Percentiles rank a stretch among this genome's conserved stretches.
Evolutionary conservation across 352 stramenopile genomes (phyloP).

Genomic region (Pelagophyceae sp.): DNA sequence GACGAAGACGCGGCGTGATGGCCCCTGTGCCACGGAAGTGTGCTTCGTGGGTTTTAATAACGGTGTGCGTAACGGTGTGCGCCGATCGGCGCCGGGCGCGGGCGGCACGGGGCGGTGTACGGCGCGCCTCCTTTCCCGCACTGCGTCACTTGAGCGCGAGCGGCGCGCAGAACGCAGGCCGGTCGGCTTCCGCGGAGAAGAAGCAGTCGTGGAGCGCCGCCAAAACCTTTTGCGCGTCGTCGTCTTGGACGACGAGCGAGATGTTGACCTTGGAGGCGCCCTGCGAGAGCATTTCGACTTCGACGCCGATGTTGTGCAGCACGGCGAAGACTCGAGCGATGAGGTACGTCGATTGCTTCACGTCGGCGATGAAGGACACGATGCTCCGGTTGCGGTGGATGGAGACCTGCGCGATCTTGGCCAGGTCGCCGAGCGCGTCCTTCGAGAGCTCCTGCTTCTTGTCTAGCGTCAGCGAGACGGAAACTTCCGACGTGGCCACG

Average conservation of each 20-base stretch:
- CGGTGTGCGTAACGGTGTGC: no score
- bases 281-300: slow-evolving; percentile 69
- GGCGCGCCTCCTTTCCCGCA: no score
- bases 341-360: slow-evolving; percentile 54
- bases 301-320: slow-evolving; percentile 48
- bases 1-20: no score
- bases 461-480: slow-evolving; percentile 68
- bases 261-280: slow-evolving; percentile 70
- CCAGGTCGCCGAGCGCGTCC: neutral
- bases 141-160: no score
- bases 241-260: slow-evolving; percentile 52
- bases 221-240: slow-evolving; percentile 64
- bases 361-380: slow-evolving; percentile 67
- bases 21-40: no score
- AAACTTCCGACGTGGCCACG: slow-evolving; percentile 67
- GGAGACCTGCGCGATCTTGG: slow-evolving; percentile 42
- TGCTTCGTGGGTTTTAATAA: no score
- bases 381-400: slow-evolving; percentile 52
- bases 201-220: slow-evolving; percentile 67
- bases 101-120: no score
- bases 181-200: no score
- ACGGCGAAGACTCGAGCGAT: slow-evolving; percentile 64
- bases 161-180: no score
- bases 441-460: slow-evolving; percentile 51
- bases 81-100: no score